Conservation (phyloP, 495 filamentous ascomycete genomes). For the Xylaria nigripes region DNA sequence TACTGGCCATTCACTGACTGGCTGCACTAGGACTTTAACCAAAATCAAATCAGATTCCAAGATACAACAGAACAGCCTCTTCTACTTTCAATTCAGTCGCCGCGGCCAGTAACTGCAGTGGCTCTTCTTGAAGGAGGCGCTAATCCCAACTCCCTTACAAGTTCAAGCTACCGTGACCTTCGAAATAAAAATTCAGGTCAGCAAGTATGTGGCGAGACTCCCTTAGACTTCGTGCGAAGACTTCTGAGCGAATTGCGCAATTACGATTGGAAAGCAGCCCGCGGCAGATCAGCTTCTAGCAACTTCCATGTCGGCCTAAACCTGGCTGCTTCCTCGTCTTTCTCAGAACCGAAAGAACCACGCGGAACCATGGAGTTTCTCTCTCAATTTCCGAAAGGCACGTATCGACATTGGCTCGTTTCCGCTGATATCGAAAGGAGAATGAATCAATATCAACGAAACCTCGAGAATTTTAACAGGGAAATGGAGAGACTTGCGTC, state of each 20-base stretch:
- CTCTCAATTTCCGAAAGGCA: slow-evolving; percentile 33
- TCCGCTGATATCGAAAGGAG: slow-evolving; percentile 26
- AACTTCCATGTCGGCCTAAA: no score
- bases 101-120: slow-evolving; percentile 44
- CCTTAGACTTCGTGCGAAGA: slow-evolving; percentile 49
- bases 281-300: background rate
- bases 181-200: slow-evolving; percentile 9
- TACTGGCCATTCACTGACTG: slow-evolving; percentile 23
- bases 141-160: slow-evolving; percentile 45
- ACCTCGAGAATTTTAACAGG: slow-evolving; percentile 26
- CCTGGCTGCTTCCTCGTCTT: no score
- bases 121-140: slow-evolving; percentile 52
- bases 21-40: slow-evolving; percentile 32
- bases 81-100: slow-evolving; percentile 44
- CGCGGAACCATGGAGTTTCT: slow-evolving; percentile 33
- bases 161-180: slow-evolving; percentile 26
- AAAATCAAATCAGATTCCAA: slow-evolving; percentile 35
- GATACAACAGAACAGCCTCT: slow-evolving; percentile 48
- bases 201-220: slow-evolving; percentile 30
- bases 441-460: slow-evolving; percentile 7
- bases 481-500: slow-evolving; percentile 17
- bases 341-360: slow-evolving; percentile 7
- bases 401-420: slow-evolving; percentile 47
- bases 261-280: slow-evolving; percentile 30
- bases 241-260: slow-evolving; percentile 40